These are phyloP conservation scores for Vararia minispora DNA, from an alignment of 768 basidiomycete genomes.

Conservation along the genomic window DNA sequence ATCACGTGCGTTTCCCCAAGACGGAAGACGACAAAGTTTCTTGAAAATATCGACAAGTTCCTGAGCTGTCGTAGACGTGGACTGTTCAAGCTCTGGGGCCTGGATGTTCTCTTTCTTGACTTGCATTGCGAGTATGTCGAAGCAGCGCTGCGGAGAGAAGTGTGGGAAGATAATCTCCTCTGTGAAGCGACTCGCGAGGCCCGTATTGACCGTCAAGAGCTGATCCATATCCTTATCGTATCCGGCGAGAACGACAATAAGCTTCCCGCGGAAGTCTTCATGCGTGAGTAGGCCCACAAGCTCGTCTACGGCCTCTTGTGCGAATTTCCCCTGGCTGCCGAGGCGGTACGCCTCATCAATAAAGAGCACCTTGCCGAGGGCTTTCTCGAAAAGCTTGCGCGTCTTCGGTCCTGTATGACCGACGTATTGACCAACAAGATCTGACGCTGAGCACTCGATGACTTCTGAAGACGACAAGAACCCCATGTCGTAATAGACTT, in stretches of 20 bases:
- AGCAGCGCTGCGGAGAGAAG: constrained; percentile 36
- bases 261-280: constrained; percentile 41
- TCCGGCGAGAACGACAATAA: constrained; percentile 60
- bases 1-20: constrained; percentile 67
- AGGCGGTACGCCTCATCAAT: constrained; percentile 65
- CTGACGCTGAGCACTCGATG: constrained; percentile 57
- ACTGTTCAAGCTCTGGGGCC: constrained; percentile 26
- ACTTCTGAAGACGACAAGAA: constrained; percentile 41
- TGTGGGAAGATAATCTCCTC: constrained; percentile 45
- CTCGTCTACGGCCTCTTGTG: constrained; percentile 65
- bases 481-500: constrained; percentile 56
- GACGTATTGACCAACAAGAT: constrained; percentile 58
- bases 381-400: constrained; percentile 46
- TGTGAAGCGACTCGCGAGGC: constrained; percentile 58
- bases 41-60: constrained; percentile 29
- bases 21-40: constrained; percentile 31
- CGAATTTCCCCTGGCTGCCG: constrained; percentile 47
- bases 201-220: constrained; percentile 46
- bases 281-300: constrained; percentile 53
- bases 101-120: constrained; percentile 32
- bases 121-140: constrained; percentile 36
- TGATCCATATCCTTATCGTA: constrained; percentile 59
- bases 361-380: constrained; percentile 57
- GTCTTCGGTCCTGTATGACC: constrained; percentile 68
- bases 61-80: constrained; percentile 18